A percentile compares a stretch with the other conserved stretches of the same genome.
Evolutionary conservation across 2,329 filamentous ascomycete species (phyloP).

Genomic region (Nannizziopsis arthrosporioides): DNA sequence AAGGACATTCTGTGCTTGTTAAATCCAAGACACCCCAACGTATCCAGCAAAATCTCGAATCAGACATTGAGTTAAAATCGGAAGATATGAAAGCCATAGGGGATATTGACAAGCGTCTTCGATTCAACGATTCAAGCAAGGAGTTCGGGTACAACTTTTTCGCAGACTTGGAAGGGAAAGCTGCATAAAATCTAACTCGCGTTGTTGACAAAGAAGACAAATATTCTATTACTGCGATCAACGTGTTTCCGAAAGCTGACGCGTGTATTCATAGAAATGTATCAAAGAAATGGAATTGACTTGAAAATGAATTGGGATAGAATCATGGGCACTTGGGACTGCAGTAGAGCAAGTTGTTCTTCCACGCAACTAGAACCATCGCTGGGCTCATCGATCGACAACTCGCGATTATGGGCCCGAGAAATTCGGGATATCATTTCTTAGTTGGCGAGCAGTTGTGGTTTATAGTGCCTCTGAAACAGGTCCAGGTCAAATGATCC

Average conservation of each 20-base stretch:
- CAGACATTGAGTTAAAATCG: slow-evolving; percentile 47
- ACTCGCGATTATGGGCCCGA: no score
- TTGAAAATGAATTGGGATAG: no score
- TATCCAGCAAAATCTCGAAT: slow-evolving; percentile 35
- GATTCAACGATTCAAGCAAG: slow-evolving; percentile 50
- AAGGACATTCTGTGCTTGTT: slow-evolving; percentile 42
- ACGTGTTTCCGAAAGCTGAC: no score
- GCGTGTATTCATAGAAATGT: no score
- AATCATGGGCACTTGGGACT: no score
- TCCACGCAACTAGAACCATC: no score
- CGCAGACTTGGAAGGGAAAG: slow-evolving; percentile 47
- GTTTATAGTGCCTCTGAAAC: slow-evolving; percentile 9
- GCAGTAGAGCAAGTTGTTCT: no score
- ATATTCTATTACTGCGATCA: no score
- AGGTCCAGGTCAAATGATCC: slow-evolving; percentile 11
- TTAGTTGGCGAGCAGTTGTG: neutral
- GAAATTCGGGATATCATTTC: no score
- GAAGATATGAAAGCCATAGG: slow-evolving; percentile 49
- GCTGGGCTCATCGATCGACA: no score
- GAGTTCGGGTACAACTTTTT: slow-evolving; percentile 50
- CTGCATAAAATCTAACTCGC: slow-evolving; percentile 11
- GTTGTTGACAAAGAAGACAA: neutral
- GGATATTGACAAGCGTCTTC: slow-evolving; percentile 47
- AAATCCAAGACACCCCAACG: slow-evolving; percentile 40
- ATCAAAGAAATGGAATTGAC: no score